A percentile compares a stretch with the other conserved stretches of the same genome.
Evolutionary conservation across 164 flowering plant species (phyloP).

Genomic region (Amborella trichopoda): DNA sequence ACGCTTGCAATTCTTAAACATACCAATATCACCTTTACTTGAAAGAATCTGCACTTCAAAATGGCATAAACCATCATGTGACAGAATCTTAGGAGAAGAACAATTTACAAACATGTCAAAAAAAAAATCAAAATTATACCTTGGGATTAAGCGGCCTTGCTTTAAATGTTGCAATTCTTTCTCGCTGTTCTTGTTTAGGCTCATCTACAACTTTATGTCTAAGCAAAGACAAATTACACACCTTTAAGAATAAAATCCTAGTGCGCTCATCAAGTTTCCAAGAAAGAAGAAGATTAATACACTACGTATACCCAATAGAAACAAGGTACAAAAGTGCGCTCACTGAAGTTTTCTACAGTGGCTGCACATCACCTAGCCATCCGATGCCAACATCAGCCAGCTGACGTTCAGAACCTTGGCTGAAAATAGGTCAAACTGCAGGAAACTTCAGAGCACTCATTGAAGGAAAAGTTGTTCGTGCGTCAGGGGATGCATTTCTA

Average conservation of each 20-base stretch:
- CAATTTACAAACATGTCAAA: neutral
- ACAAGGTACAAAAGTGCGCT: neutral
- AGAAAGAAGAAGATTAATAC: neutral
- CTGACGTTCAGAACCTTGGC: neutral
- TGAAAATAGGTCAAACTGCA: too few species aligned
- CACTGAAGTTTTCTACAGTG: too few species aligned
- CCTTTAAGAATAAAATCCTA: neutral
- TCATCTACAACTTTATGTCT: slow-evolving; percentile 25
- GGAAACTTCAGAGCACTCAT: too few species aligned
- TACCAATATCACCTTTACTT: slow-evolving; percentile 78
- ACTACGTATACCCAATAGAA: neutral
- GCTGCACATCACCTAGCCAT: too few species aligned
- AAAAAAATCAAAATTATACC: slow-evolving; percentile 24
- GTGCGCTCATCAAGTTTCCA: neutral
- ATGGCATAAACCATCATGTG: neutral
- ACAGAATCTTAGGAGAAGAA: neutral
- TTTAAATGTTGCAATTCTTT: slow-evolving; percentile 30
- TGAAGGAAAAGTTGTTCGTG: too few species aligned
- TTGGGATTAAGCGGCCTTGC: slow-evolving; percentile 78
- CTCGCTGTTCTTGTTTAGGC: slow-evolving; percentile 26
- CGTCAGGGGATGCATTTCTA: too few species aligned
- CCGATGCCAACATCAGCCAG: neutral
- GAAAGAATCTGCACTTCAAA: slow-evolving; percentile 51
- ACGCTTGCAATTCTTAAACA: slow-evolving; percentile 55
- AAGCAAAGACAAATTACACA: slow-evolving; percentile 3